These are phyloP conservation scores for Agaricus bisporus DNA, from an alignment of 768 basidiomycete genomes.

Conservation along the genomic window DNA sequence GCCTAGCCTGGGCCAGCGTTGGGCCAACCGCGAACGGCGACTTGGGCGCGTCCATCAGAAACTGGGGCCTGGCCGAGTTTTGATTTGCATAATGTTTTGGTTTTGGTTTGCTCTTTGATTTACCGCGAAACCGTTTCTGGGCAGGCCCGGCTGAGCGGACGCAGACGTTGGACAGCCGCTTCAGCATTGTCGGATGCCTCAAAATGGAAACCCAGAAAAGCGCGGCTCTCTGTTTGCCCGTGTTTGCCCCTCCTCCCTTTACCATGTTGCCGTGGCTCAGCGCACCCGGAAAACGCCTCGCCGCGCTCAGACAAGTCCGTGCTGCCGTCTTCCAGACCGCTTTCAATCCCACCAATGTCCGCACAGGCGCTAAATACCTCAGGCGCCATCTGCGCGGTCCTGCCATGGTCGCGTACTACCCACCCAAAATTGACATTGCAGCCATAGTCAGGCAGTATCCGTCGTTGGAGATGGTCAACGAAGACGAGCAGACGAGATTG, in stretches of 20 bases:
- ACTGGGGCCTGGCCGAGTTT: background rate
- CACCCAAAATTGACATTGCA: constrained; percentile 49
- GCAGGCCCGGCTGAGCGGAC: background rate
- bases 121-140: background rate
- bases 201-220: too few species aligned
- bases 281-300: constrained; percentile 32
- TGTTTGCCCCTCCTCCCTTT: background rate
- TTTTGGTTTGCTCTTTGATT: background rate
- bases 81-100: background rate
- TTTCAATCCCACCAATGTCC: constrained; percentile 75
- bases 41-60: background rate
- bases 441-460: constrained; percentile 45
- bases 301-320: constrained; percentile 56
- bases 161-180: background rate
- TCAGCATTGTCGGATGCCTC: background rate
- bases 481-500: constrained; percentile 60
- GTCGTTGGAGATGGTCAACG: constrained; percentile 55
- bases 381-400: constrained; percentile 78
- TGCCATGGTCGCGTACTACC: constrained; percentile 83
- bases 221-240: background rate
- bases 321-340: constrained; percentile 80
- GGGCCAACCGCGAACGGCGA: background rate
- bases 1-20: background rate
- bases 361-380: constrained; percentile 92
- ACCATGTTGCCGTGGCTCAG: constrained; percentile 1